Evolutionary conservation across 768 basidiomycete genomes (phyloP), one percentile per base, ranked within the genome.

Genomic region (Chiua virens): DNA sequence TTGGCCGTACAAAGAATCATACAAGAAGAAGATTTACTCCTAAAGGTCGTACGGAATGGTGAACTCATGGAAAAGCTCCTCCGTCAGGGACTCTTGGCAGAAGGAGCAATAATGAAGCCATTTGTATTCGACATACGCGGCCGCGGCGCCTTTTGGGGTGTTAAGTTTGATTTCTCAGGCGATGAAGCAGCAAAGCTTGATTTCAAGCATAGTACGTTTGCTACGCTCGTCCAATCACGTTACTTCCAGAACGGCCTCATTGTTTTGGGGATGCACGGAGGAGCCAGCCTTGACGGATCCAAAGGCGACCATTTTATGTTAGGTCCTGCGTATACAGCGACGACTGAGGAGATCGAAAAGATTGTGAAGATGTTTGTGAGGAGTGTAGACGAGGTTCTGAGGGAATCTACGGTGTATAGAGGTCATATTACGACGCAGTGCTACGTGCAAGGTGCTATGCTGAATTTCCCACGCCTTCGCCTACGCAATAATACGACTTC

Each of bases 51-150:
- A 37, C 66, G 56, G 30, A 81, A 83, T 52, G 89, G 87, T 35
- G 76, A 73, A 49, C 78, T 86, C 59, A 71, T 92, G 45, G 74
- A 79, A 73, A 64, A 28, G 20, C 76, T 86, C 10, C 75, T 93
- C 30, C 63, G 71, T 37, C 71, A 77, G 53, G 76, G 80, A 23
- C 72, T 93, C 30, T 71, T 72, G 46, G 73, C 77, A 0, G 79
- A 81, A 8, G 80, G 78, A 57, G 72, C 81, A n/a, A 61, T 73
- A 39, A 79, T 85, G 32, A 79, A 81, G 23, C 86, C 85, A 1
- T 86, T 79, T 64, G 78, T 80, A 5, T 89, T 86, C 61, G 90
- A 92, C 64, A 81, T 92, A 52, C 85, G 93, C 25, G 92, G 93
- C 10, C 82, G 82, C 18, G 93, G 92, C 30, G 79, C 83, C 25